Evolutionary conservation across 768 basidiomycete genomes (phyloP).

Genomic region (Boletus vinaceobasis): DNA sequence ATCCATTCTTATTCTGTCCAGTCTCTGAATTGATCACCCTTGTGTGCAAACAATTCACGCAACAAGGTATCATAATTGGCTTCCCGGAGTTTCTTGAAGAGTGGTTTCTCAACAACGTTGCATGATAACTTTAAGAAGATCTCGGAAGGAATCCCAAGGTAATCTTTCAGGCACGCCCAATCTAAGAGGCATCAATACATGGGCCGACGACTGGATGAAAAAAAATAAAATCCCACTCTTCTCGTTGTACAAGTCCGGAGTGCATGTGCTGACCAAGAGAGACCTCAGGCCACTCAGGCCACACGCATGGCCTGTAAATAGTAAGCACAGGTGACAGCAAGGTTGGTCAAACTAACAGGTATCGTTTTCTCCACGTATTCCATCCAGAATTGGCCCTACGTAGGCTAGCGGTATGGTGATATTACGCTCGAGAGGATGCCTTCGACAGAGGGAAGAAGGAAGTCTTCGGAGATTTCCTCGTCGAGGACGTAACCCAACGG

Average conservation of each 20-base stretch:
- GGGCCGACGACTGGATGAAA: background rate
- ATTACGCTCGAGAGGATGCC: too few relatives aligned
- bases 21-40: background rate
- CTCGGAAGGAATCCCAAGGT: background rate
- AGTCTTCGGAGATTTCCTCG: too few relatives aligned
- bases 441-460: too few relatives aligned
- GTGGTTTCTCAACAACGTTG: slow-evolving; percentile 3
- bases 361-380: too few relatives aligned
- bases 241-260: slow-evolving; percentile 12
- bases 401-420: too few relatives aligned
- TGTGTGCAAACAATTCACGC: slow-evolving; percentile 6
- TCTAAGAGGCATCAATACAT: background rate
- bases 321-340: too few relatives aligned
- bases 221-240: background rate
- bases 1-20: slow-evolving; percentile 12
- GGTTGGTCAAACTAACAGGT: too few relatives aligned
- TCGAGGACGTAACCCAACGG: too few relatives aligned
- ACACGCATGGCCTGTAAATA: too few relatives aligned
- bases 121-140: background rate
- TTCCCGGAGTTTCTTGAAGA: slow-evolving; percentile 5
- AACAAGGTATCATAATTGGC: slow-evolving; percentile 3
- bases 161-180: slow-evolving; percentile 8
- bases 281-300: background rate
- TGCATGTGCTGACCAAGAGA: background rate
- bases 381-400: too few relatives aligned